Conservation (phyloP, 768 basidiomycete species). For the Calocybe cyanea region DNA sequence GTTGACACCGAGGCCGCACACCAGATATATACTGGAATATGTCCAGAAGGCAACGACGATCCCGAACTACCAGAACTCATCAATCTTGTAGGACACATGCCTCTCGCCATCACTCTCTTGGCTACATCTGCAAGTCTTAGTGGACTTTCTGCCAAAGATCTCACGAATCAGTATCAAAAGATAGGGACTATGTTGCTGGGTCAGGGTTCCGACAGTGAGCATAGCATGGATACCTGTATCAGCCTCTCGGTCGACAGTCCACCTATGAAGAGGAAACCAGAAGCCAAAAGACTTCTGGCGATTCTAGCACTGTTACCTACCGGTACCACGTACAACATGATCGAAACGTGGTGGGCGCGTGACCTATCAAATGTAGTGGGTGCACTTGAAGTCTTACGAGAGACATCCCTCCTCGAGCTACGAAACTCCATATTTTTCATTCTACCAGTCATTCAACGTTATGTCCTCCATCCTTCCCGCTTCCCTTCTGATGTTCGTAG, state of each 20-base stretch:
- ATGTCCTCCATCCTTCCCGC: conserved; percentile 12
- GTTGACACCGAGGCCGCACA: conserved; percentile 18
- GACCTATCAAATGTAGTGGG: conserved; percentile 1
- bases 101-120: conserved; percentile 31
- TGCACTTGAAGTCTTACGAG: conserved; percentile 7
- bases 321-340: conserved; percentile 14
- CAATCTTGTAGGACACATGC: conserved; percentile 23
- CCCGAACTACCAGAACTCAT: conserved; percentile 21
- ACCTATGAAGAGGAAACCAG: conserved; percentile 2
- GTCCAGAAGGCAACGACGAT: conserved; percentile 15
- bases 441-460: conserved; percentile 18
- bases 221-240: conserved; percentile 10
- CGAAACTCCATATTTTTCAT: conserved; percentile 9
- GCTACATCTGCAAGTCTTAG: conserved; percentile 17
- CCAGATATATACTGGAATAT: conserved; percentile 18
- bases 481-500: conserved; percentile 1
- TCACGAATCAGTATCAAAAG: conserved; percentile 3
- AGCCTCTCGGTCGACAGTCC: conserved; percentile 8
- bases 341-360: conserved; percentile 13
- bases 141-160: not conserved
- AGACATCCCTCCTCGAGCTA: conserved; percentile 3
- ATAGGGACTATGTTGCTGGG: conserved; percentile 3
- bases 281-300: conserved; percentile 6
- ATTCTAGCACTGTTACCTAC: conserved; percentile 23
- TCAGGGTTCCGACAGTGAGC: conserved; percentile 4